Evolutionary conservation across 2,329 filamentous ascomycete genomes (phyloP), one percentile per base, ranked within the genome.

Genomic region (Amphichorda felina): DNA sequence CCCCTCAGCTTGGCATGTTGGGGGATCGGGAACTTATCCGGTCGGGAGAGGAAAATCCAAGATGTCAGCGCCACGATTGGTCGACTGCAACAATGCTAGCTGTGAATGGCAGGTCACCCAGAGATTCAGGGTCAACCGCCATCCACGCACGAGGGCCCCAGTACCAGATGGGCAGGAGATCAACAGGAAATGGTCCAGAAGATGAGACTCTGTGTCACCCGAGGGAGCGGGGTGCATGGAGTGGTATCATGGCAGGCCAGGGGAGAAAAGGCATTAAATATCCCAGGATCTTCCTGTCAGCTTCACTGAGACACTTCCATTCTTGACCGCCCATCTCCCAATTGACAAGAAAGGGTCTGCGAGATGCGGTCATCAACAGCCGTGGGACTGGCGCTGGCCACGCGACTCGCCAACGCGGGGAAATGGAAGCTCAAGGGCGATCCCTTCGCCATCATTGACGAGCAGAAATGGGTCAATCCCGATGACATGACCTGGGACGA

Each of bases 401-500:
- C 17, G 3, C 11, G 15, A 9, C 7, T 35, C 7, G 15, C 24
- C 22, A 9, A 18, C 14, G 25, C n/a, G 7, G 8, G 24, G 22
- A n/a, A 28, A 15, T 13, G 14, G 32, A 26, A 26, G 33, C 27
- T 35, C 38, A 29, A 25, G 7, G 18, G 31, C 14, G 57, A 65
- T 30, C 65, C 67, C 0, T 72, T 72, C 43, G 51, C 57, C 13
- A 52, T 66, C 3, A 55, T 72, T 25, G 68, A 72, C 43, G 57
- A 60, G 27, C 68, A 72, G 45, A 57, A 64, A 24, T 69, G 66
- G 62, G 63, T 65, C 7, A 69, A 70, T 39, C 66, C 66, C 0
- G 65, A 70, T 41, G 61, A 68, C 46, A 70, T 71, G 66, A 68
- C 64, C 8, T 68, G 64, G 64, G 57, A 46, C 5, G 64, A 72